phyloP scores from a whole-genome alignment of 306 rosid genomes.

The Medicago lupulina region DNA sequence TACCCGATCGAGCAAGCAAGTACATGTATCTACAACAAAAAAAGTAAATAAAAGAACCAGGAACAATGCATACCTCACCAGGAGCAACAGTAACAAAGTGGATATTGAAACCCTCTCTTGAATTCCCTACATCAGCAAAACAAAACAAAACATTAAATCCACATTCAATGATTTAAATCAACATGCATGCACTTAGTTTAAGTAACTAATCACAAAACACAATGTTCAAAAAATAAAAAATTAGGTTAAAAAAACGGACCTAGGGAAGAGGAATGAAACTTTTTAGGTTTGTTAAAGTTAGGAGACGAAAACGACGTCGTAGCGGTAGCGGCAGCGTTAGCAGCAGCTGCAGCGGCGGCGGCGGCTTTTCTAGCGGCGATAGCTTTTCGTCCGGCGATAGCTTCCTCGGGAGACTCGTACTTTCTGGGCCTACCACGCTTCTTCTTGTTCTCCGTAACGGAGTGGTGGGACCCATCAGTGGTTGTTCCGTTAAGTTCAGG shows the following conservation, averaged over 20 bases:
- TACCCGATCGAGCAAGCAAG: background rate
- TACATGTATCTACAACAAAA: slow-evolving; percentile 4
- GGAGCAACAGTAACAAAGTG: slow-evolving; percentile 68
- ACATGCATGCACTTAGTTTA: background rate
- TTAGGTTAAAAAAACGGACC: slow-evolving; percentile 39
- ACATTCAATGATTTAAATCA: background rate
- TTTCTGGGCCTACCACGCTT: slow-evolving; percentile 89
- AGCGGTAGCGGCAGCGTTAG: slow-evolving; percentile 48
- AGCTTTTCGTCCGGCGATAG: slow-evolving; percentile 77
- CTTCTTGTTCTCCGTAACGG: slow-evolving; percentile 60
- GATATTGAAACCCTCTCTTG: slow-evolving; percentile 78
- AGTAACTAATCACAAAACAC: background rate
- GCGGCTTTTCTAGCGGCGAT: slow-evolving; percentile 72
- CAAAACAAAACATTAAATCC: slow-evolving; percentile 25
- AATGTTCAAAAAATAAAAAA: background rate
- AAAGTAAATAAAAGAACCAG: slow-evolving; percentile 15
- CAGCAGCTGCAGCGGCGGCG: slow-evolving; percentile 43
- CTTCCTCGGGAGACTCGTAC: slow-evolving; percentile 79
- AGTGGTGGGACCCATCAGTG: slow-evolving; percentile 63
- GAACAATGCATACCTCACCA: slow-evolving; percentile 71
- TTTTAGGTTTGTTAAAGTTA: slow-evolving; percentile 58
- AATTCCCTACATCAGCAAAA: slow-evolving; percentile 56
- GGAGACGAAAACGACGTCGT: slow-evolving; percentile 60
- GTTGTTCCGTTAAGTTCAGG: slow-evolving; percentile 58
- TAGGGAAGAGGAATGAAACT: slow-evolving; percentile 54